Evolutionary conservation across 192 early-diverging fungal species (phyloP).

Genomic region (Funneliformis mosseae): DNA sequence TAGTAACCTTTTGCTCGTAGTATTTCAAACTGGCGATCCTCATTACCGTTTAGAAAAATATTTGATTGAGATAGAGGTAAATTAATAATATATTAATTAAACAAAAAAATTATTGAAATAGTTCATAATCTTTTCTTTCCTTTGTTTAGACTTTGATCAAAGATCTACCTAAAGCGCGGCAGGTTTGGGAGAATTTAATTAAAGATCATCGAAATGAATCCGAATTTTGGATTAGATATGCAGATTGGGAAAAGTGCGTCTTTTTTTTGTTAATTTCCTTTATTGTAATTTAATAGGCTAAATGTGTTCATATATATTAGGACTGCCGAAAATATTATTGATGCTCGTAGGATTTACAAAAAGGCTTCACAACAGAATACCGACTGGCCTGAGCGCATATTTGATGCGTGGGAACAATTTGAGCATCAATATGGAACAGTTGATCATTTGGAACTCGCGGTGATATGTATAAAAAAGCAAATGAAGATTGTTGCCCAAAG

Average conservation of each 20-base stretch:
- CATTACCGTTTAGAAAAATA: conserved; percentile 49
- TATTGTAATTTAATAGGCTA: neutral
- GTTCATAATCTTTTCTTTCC: neutral
- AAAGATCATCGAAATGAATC: conserved; percentile 35
- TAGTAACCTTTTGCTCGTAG: conserved; percentile 10
- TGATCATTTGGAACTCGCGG: conserved; percentile 26
- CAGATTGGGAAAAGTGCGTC: conserved; percentile 42
- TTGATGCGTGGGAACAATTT: conserved; percentile 41
- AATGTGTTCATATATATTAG: neutral
- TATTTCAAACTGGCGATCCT: conserved; percentile 41
- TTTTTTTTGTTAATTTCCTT: neutral
- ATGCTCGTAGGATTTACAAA: conserved; percentile 36
- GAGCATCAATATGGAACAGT: conserved; percentile 42
- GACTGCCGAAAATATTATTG: conserved; percentile 22
- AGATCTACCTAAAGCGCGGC: conserved; percentile 35
- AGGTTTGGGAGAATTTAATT: conserved; percentile 44
- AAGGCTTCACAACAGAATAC: conserved; percentile 35
- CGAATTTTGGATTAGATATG: conserved; percentile 44
- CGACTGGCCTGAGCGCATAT: conserved; percentile 46
- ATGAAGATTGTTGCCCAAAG: neutral
- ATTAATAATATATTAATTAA: neutral
- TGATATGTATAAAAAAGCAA: conserved; percentile 30
- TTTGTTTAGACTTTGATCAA: conserved; percentile 30
- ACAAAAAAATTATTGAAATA: neutral
- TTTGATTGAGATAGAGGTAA: conserved; percentile 41